A percentile compares a stretch with the other conserved stretches of the same genome.
phyloP scores from a whole-genome alignment of 2,329 filamentous ascomycete genomes.

The Colletotrichum sansevieriae region DNA sequence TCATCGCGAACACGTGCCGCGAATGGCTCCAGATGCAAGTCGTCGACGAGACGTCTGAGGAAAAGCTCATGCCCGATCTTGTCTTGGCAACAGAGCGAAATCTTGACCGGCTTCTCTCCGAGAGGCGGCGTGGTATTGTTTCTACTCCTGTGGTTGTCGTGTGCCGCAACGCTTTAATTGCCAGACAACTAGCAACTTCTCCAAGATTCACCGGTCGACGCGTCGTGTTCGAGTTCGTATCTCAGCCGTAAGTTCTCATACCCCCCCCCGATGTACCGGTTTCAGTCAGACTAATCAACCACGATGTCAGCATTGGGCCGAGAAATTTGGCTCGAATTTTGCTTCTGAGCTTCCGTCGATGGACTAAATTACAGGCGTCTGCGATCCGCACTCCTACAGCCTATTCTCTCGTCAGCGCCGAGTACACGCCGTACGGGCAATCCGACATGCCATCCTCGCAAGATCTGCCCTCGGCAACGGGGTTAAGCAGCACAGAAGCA shows the following conservation, averaged over 20 bases:
- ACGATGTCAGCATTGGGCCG: constrained; percentile 49
- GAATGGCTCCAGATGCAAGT: constrained; percentile 52
- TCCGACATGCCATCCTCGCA: not conserved
- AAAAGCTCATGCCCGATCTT: constrained; percentile 45
- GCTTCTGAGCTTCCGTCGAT: constrained; percentile 46
- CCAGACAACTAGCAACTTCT: constrained; percentile 44
- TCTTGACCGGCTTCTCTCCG: constrained; percentile 12
- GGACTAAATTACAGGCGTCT: constrained; percentile 41
- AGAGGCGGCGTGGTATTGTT: constrained; percentile 1
- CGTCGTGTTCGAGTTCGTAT: constrained; percentile 53
- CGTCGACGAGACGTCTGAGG: constrained; percentile 33
- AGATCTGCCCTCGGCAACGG: not conserved
- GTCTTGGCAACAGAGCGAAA: constrained; percentile 44
- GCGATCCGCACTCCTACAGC: constrained; percentile 2
- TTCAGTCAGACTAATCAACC: not conserved
- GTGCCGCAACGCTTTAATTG: constrained; percentile 49
- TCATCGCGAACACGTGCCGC: constrained; percentile 47
- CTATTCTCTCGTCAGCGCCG: not conserved
- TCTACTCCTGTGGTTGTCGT: constrained; percentile 47
- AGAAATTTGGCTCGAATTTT: constrained; percentile 54
- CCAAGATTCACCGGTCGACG: constrained; percentile 42
- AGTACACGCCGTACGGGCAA: not conserved
- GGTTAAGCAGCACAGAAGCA: too few relatives aligned
- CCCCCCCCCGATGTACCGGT: not conserved
- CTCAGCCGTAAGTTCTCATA: constrained; percentile 51